phyloP scores from a whole-genome alignment of 2,329 filamentous ascomycete genomes.

The Calonectria ilicicola region DNA sequence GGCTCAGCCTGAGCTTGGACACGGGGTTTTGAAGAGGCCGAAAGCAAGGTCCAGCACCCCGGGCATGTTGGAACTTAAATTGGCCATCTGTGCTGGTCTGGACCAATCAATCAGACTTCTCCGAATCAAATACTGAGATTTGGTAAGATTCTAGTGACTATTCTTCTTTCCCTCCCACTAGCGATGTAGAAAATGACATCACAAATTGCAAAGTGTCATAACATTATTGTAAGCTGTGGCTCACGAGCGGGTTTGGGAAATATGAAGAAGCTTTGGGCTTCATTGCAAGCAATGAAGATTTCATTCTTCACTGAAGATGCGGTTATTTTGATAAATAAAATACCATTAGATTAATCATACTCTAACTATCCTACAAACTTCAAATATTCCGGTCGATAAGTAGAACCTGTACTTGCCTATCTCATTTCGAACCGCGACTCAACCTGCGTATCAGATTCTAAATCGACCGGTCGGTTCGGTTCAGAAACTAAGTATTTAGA shows the following conservation, averaged over 20 bases:
- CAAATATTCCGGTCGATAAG: neutral
- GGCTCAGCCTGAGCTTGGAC: neutral
- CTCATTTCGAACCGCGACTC: neutral
- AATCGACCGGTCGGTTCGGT: neutral
- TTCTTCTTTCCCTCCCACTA: neutral
- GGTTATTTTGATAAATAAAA: too few relatives aligned
- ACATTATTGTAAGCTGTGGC: too few relatives aligned
- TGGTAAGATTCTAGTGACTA: neutral
- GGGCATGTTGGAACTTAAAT: neutral
- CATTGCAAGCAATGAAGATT: too few relatives aligned
- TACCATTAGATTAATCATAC: neutral
- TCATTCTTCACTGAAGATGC: too few relatives aligned
- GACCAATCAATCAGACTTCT: too few relatives aligned
- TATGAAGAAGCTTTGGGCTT: too few relatives aligned
- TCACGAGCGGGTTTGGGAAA: too few relatives aligned
- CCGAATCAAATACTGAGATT: neutral
- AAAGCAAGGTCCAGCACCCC: neutral
- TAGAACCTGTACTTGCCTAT: neutral
- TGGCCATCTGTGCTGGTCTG: too few relatives aligned
- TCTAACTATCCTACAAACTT: neutral
- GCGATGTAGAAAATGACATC: neutral
- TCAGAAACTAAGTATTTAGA: neutral
- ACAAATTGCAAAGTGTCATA: neutral
- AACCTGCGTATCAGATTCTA: neutral
- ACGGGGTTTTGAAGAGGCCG: neutral